A percentile compares a stretch with the other conserved stretches of the same genome.
phyloP scores from a whole-genome alignment of 345 rosid genomes.

The Boechera stricta region DNA sequence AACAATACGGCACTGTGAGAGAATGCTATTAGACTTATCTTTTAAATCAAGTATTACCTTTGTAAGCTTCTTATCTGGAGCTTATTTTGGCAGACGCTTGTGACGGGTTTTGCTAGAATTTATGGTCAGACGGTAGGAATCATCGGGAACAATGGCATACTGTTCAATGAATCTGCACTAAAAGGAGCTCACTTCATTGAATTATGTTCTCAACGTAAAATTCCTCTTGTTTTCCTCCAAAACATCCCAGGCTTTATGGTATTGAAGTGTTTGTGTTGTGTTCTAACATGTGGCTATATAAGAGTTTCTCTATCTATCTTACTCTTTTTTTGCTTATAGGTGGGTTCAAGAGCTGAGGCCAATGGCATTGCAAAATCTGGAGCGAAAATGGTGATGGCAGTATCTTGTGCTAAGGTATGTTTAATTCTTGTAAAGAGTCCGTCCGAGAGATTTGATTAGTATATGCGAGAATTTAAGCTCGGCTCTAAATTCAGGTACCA shows the following conservation, averaged over 20 bases:
- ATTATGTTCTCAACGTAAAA: constrained; percentile 83
- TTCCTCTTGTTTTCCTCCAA: constrained; percentile 91
- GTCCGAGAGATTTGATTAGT: background rate
- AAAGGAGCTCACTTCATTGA: constrained; percentile 98
- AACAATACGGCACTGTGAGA: constrained; percentile 92
- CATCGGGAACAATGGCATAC: constrained; percentile 89
- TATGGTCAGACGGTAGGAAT: constrained; percentile 90
- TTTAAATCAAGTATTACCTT: background rate
- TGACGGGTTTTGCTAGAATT: constrained; percentile 86
- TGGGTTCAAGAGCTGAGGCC: constrained; percentile 97
- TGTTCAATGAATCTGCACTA: constrained; percentile 91
- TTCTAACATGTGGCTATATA: background rate
- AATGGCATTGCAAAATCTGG: constrained; percentile 97
- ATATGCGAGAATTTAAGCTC: background rate
- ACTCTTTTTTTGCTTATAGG: constrained; percentile 52
- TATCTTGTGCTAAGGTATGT: constrained; percentile 89
- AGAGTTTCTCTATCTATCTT: background rate
- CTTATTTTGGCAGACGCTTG: constrained; percentile 71
- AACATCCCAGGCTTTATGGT: constrained; percentile 99
- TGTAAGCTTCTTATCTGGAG: constrained; percentile 1
- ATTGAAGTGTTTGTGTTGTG: constrained; percentile 22
- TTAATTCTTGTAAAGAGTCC: background rate
- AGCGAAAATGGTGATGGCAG: constrained; percentile 99
- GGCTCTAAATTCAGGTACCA: constrained; percentile 65
- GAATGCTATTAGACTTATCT: constrained; percentile 25